phyloP scores from a whole-genome alignment of 2,329 filamentous ascomycete genomes.

The Cadophora sp. region DNA sequence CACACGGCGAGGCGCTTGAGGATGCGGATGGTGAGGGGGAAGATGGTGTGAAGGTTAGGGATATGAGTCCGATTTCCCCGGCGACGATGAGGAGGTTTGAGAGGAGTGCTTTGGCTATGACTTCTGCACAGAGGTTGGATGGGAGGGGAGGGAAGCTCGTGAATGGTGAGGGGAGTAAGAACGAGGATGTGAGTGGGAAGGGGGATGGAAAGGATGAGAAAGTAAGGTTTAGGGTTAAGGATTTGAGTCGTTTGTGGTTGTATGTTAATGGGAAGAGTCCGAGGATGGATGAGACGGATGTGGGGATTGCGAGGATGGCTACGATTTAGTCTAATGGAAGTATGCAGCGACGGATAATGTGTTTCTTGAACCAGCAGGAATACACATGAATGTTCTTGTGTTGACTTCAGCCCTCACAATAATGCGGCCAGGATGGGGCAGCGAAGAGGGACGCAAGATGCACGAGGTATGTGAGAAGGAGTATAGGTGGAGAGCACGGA shows the following conservation, averaged over 20 bases:
- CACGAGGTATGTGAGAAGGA: no score
- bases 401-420: no score
- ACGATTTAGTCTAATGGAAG: slow-evolving; percentile 25
- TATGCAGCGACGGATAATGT: background rate
- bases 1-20: slow-evolving; percentile 25
- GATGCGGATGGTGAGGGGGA: slow-evolving; percentile 25
- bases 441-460: no score
- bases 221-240: slow-evolving; percentile 57
- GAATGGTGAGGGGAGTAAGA: slow-evolving; percentile 15
- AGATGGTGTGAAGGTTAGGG: slow-evolving; percentile 25
- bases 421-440: no score
- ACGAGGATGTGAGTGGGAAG: slow-evolving; percentile 11
- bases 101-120: slow-evolving; percentile 4
- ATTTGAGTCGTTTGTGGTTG: slow-evolving; percentile 67
- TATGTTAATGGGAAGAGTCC: slow-evolving; percentile 67
- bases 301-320: slow-evolving; percentile 35
- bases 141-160: slow-evolving; percentile 19
- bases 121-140: slow-evolving; percentile 1
- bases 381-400: no score
- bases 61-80: slow-evolving; percentile 37
- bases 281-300: slow-evolving; percentile 32
- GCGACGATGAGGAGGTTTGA: slow-evolving; percentile 20
- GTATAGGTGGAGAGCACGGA: no score
- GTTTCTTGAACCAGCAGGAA: no score
- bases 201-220: slow-evolving; percentile 15